Base-by-base conservation (phyloP, 179 eudicot genomes). In the Silene noctiflora region DNA sequence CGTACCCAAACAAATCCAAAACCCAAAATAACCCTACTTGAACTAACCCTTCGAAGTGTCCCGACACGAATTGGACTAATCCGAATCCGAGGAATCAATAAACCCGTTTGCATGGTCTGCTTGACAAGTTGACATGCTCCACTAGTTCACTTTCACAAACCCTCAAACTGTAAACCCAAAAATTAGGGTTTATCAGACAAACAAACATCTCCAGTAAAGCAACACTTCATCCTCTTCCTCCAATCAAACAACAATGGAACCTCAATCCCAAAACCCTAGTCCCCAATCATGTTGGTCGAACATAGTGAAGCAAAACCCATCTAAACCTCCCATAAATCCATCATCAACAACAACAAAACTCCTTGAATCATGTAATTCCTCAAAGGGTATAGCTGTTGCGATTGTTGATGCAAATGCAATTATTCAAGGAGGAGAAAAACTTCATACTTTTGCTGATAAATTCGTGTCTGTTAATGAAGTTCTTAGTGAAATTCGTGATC, bases 371-470 rank as follows among this genome's bases (percentile, higher is more conserved):
- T 86, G 88, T 83, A 87, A 84, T 59, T 94, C 97, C 0, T 44
- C 87, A 17, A 88, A 88, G 76, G 96, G 92, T 44, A 85, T 95
- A 6, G 85, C 95, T 0, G 81, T 95, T 25, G 97, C 99, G 0
- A 94, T 95, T 20, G 88, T 95, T 17, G 99, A 95, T 29, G 97
- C 99, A 19, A 92, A 88, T 76, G 97, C 96, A 59, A 87, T 95
- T 71, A 95, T 95, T n/a, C 86, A 87, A 67, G 99, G 95, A 65
- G 93, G 93, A 1, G 91, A 88, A 73, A 80, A 73, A 61, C 86
- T 92, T 5, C 17, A 77, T 19, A 55, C 72, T 75, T 59, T 75
- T 8, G 87, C 97, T 7, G 96, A 92, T 68, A 89, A 85, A 59
- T 92, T 94, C n/a, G 90, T 92, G 1, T 83, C 95, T 20, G 86